Base-by-base conservation (phyloP, 805 yeast species). In the Suhomyces emberorum region DNA sequence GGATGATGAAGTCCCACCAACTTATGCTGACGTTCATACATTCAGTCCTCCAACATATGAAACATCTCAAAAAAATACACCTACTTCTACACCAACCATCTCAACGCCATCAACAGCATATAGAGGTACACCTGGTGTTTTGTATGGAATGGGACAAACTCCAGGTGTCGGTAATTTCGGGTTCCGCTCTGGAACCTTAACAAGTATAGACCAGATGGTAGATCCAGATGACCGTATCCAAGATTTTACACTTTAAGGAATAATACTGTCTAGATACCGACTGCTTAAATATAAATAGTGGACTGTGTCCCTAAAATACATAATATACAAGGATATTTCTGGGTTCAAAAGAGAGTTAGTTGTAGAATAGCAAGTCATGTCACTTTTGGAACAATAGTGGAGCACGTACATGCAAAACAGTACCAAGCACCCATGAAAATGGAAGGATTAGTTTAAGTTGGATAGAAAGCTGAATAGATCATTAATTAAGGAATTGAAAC, bases 1-100 rank as follows among this genome's bases (percentile, higher is more conserved):
- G 98, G 97, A 91, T 60, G 97, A 91, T 55, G 98, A 93, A 60
- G 98, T 95, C 12, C 99, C 99, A 2, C 99, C 99, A 1, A 84
- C 88, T 15, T 93, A 93, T 52, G 87, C 79, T 36, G 91, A 88
- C 47, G 88, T 93, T 15, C 70, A 79, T 19, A 79, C 95, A 0
- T 69, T 87, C 28, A 79, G 89, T 15, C 98, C 98, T 0, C 98
- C 98, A 1, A 77, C 79, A 2, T 91, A 93, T 44, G 61, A 55
- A 30, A 38, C 55, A 0, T 41, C 55, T 1, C 17, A 17, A 14
- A 27, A 33, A 7, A 24, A 28, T 7, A 51, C 61, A 0, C 60
- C 61, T 2, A 31, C 34, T 7, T 28, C 58, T 71, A 63, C 30
- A 4, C 49, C 46, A 3, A 23, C 28, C 19, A 28, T 41, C 28